phyloP scores from a whole-genome alignment of 352 stramenopile species.

The Pythium pyrilobum region DNA sequence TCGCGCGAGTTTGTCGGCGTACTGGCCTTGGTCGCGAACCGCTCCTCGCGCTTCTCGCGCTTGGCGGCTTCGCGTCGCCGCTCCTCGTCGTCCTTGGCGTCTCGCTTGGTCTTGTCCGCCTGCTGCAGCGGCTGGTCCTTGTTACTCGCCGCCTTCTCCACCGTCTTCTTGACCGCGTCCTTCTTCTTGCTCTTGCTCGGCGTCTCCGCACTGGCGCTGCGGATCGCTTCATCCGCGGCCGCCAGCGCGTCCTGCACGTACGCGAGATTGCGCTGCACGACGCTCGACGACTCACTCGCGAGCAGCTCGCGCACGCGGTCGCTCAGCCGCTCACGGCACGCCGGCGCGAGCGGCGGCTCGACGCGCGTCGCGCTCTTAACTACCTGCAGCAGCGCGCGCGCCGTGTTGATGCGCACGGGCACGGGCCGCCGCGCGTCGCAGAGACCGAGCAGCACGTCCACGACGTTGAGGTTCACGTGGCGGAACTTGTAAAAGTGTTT shows the following conservation, averaged over 20 bases:
- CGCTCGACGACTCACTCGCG: conserved; percentile 39
- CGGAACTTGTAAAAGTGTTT: conserved; percentile 78
- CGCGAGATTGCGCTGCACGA: conserved; percentile 59
- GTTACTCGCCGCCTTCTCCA: conserved; percentile 28
- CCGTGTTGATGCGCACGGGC: conserved; percentile 68
- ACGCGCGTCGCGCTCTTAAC: conserved; percentile 34
- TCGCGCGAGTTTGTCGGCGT: neutral
- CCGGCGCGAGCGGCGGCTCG: conserved; percentile 14
- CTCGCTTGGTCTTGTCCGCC: conserved; percentile 20
- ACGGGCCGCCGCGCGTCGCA: conserved; percentile 33
- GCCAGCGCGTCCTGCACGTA: conserved; percentile 34
- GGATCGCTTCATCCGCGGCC: neutral
- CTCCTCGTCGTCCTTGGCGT: conserved; percentile 28
- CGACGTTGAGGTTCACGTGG: conserved; percentile 71
- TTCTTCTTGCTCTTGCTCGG: conserved; percentile 1
- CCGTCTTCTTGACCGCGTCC: conserved; percentile 28
- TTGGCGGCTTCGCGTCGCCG: conserved; percentile 2
- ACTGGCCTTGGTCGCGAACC: neutral
- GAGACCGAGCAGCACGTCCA: conserved; percentile 54
- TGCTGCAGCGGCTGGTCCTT: conserved; percentile 39
- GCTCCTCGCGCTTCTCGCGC: conserved; percentile 6
- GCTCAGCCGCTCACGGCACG: conserved; percentile 40
- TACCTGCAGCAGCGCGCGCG: conserved; percentile 65
- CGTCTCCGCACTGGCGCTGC: neutral
- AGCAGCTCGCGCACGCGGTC: conserved; percentile 31